Percentiles rank a stretch among this genome's conserved stretches.
These are phyloP conservation scores for Cucurbita ficifolia DNA, from an alignment of 306 rosid genomes.

Conservation along the genomic window DNA sequence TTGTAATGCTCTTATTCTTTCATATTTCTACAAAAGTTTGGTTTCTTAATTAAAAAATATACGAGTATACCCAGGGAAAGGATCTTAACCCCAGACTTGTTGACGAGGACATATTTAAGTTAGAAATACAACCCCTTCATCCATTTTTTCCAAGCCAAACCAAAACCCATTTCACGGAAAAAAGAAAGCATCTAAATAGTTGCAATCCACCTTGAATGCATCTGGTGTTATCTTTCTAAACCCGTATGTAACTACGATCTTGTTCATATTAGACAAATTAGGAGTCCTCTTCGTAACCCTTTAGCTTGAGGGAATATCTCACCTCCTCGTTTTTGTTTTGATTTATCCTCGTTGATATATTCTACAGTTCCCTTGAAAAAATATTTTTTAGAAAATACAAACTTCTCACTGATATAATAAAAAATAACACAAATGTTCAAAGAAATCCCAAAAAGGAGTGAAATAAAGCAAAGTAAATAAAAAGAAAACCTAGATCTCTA, in stretches of 20 bases:
- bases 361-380: background rate
- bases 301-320: background rate
- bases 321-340: background rate
- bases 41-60: too few species aligned
- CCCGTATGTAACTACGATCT: background rate
- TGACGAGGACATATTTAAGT: too few species aligned
- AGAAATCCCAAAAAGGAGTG: background rate
- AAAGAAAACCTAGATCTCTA: background rate
- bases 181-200: too few species aligned
- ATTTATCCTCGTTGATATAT: background rate
- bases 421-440: background rate
- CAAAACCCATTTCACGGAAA: too few species aligned
- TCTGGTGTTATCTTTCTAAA: background rate
- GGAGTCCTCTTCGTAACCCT: background rate
- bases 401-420: background rate
- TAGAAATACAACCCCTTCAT: too few species aligned
- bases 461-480: background rate
- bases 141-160: too few species aligned
- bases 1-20: too few species aligned
- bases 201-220: background rate
- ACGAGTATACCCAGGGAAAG: too few species aligned
- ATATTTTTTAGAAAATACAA: background rate
- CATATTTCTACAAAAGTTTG: too few species aligned
- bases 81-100: too few species aligned
- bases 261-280: background rate